Conservation (phyloP, 208 protist species). For the Wallacemonas sp. region DNA sequence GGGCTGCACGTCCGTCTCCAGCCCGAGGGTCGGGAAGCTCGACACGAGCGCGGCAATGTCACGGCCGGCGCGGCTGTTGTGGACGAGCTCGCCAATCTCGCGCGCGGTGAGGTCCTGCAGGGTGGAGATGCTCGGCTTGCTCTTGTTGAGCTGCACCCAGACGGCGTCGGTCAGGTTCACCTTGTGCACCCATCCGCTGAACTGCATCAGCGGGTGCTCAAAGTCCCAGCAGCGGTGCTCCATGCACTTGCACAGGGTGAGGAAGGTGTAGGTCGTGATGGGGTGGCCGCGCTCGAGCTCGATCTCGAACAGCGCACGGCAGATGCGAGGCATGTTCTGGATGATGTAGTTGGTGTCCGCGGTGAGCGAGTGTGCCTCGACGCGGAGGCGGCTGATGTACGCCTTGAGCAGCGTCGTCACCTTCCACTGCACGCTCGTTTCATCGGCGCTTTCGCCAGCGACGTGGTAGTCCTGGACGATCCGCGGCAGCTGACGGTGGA, state of each 20-base stretch:
- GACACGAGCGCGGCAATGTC: slow-evolving; percentile 82
- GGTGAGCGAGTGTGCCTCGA: slow-evolving; percentile 92
- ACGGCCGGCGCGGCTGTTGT: slow-evolving; percentile 79
- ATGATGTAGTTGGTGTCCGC: slow-evolving; percentile 96
- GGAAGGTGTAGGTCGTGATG: slow-evolving; percentile 80
- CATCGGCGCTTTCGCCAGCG: slow-evolving; percentile 79
- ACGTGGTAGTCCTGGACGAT: slow-evolving; percentile 66
- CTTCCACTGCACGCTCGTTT: slow-evolving; percentile 93
- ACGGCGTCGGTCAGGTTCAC: slow-evolving; percentile 81
- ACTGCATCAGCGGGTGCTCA: slow-evolving; percentile 92
- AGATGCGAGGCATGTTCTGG: slow-evolving; percentile 96
- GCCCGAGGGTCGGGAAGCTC: slow-evolving; percentile 91
- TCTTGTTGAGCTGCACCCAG: slow-evolving; percentile 65
- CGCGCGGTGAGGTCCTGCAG: slow-evolving; percentile 78
- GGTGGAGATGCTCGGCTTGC: slow-evolving; percentile 72
- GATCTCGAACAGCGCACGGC: slow-evolving; percentile 98
- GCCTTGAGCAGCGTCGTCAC: slow-evolving; percentile 97
- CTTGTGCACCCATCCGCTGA: slow-evolving; percentile 55
- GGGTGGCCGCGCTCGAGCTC: slow-evolving; percentile 92
- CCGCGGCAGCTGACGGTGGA: slow-evolving; percentile 67
- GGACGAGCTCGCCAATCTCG: slow-evolving; percentile 88
- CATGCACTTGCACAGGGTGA: slow-evolving; percentile 93
- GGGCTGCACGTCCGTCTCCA: slow-evolving; percentile 95
- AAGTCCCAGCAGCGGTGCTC: slow-evolving; percentile 95
- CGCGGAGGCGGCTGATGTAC: slow-evolving; percentile 89